Percentiles rank a stretch among this genome's conserved stretches.
phyloP scores from a whole-genome alignment of 1,284 basidiomycete genomes.

The Cryptococcus sp. region DNA sequence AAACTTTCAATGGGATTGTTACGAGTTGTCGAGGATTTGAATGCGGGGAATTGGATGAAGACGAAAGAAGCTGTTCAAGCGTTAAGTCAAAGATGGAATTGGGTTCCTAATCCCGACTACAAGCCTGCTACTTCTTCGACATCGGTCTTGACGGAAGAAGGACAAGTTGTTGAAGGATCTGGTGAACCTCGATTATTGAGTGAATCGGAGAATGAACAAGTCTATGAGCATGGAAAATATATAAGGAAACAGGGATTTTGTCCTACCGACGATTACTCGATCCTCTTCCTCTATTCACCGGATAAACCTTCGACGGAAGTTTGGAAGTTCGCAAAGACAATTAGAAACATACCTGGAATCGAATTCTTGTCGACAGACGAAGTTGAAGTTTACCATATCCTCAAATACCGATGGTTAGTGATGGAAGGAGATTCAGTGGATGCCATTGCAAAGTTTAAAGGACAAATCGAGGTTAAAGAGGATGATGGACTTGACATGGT shows the following conservation, averaged over 20 bases:
- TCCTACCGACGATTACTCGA: constrained; percentile 25
- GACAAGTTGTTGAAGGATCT: background rate
- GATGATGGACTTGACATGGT: background rate
- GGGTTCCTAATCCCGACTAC: background rate
- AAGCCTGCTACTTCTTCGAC: background rate
- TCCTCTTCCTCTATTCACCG: constrained; percentile 43
- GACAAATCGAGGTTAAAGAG: constrained; percentile 43
- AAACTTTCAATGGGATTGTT: constrained; percentile 71
- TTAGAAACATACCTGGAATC: constrained; percentile 55
- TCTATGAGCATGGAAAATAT: background rate
- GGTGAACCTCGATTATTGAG: too few species aligned
- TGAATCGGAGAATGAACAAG: background rate
- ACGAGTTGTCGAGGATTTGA: constrained; percentile 69
- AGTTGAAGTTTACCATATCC: constrained; percentile 67
- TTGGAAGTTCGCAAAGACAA: constrained; percentile 16
- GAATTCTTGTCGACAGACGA: constrained; percentile 61
- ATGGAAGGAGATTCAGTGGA: constrained; percentile 36
- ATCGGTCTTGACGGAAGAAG: background rate
- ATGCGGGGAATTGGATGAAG: constrained; percentile 50
- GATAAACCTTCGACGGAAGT: constrained; percentile 15
- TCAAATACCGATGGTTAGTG: constrained; percentile 59
- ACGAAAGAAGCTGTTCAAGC: constrained; percentile 34
- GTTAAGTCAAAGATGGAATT: constrained; percentile 5
- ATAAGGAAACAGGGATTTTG: background rate
- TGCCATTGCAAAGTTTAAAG: constrained; percentile 50